Base-by-base conservation (phyloP, 2,329 filamentous ascomycete genomes). In the Clarireedia hainanense region DNA sequence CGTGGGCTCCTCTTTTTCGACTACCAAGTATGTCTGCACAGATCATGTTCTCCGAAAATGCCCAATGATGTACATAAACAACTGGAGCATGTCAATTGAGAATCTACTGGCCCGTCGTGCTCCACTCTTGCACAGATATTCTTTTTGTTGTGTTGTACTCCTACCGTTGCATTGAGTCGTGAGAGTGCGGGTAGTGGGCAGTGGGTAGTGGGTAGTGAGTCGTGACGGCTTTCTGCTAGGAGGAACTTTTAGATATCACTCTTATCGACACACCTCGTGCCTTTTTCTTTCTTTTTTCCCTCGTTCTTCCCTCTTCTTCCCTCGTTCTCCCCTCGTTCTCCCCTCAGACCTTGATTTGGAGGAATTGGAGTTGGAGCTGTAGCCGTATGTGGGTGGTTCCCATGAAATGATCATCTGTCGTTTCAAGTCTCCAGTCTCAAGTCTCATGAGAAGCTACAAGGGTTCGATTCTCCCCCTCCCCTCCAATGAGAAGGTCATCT, bases 401-500 rank as follows among this genome's bases (percentile, higher is more conserved):
- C 50, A 52, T 52, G 50, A 43, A 47, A 20, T 52, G 50, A 52
- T 52, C 50, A 52, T 47, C 50, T 43, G 40, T 47, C 50, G 40
- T 43, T 47, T n/a, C 17, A 34, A 14, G 45, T 52, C 50, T 47
- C 26, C n/a, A 34, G 30, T 12, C 10, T 34, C 9, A 12, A 34
- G 20, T 20, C 20, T 20, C 20, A 20, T 20, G 20, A 20, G 20
- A 20, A 20, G 36, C 30, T 36, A 17, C 50, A 47, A 52, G 50
- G 50, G 30, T 26, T 52, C 17, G 12, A 27, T 12, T 5, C 15
- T n/a, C 50, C 50, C 50, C 50, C 9, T 47, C 50, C 20, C 37
- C 26, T 6, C 50, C 50, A 52, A 52, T 52, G 20, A 52, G 37
- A 52, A 47, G 50, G 50, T 52, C 50, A 52, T 52, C 50, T 52